These are phyloP conservation scores for Chrysanthemum makinoi DNA, from an alignment of 129 eudicot species.

Conservation along the genomic window DNA sequence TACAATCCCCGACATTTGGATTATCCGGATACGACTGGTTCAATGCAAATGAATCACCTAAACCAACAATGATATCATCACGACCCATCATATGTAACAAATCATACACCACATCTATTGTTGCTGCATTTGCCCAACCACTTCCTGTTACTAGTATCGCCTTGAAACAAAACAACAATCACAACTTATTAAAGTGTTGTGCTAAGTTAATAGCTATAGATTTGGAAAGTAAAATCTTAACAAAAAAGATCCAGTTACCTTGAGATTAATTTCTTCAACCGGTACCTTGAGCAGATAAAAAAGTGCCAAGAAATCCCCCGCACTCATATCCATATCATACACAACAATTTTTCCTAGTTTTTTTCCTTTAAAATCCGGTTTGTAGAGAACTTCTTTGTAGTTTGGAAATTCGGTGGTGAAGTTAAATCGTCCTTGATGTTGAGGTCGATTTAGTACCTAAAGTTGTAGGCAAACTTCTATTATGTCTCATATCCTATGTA, in stretches of 20 bases:
- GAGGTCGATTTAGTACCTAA: conserved; percentile 63
- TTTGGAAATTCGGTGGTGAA: conserved; percentile 65
- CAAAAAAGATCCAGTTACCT: conserved; percentile 37
- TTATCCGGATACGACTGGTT: conserved; percentile 49
- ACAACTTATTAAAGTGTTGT: background rate
- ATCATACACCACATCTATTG: conserved; percentile 83
- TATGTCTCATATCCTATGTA: background rate
- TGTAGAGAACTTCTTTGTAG: conserved; percentile 50
- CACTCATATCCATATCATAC: conserved; percentile 96
- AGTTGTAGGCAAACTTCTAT: conserved; percentile 7
- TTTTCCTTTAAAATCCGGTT: conserved; percentile 49
- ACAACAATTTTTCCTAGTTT: conserved; percentile 61
- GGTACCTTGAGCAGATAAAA: conserved; percentile 85
- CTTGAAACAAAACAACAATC: conserved; percentile 25
- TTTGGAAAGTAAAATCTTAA: background rate
- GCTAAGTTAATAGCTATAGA: background rate
- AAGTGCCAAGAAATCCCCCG: conserved; percentile 88
- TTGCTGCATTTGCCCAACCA: conserved; percentile 95
- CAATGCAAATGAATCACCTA: conserved; percentile 65
- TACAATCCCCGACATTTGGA: conserved; percentile 66
- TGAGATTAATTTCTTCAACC: conserved; percentile 57
- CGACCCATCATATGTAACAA: conserved; percentile 99
- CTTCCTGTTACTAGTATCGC: conserved; percentile 67
- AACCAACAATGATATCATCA: conserved; percentile 81
- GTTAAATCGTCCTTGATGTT: conserved; percentile 62